These are phyloP conservation scores for Marasmius sp. DNA, from an alignment of 1,284 basidiomycete genomes.

Conservation along the genomic window DNA sequence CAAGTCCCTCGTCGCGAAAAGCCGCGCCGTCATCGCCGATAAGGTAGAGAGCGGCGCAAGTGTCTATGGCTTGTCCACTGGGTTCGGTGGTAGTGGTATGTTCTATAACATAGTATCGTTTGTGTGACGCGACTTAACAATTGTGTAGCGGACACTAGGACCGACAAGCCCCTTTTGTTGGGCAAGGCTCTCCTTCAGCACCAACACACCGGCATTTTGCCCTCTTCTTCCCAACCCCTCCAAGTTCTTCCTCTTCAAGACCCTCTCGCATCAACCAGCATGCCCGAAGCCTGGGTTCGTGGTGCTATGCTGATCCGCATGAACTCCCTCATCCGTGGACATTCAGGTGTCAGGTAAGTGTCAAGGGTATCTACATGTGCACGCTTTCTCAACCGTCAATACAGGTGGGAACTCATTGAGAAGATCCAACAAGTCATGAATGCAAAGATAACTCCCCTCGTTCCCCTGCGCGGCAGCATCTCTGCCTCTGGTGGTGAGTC, in stretches of 20 bases:
- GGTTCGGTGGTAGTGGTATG: slow-evolving; percentile 76
- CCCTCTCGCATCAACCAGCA: too few relatives aligned
- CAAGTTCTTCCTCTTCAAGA: too few relatives aligned
- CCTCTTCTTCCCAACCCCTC: too few relatives aligned
- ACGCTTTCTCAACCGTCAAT: neutral
- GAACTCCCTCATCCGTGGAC: slow-evolving; percentile 86
- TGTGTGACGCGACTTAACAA: too few relatives aligned
- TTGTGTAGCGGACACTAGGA: too few relatives aligned
- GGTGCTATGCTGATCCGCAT: slow-evolving; percentile 85
- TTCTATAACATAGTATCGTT: neutral
- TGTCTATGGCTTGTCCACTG: slow-evolving; percentile 83
- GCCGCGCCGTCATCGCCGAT: slow-evolving; percentile 60
- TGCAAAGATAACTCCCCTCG: slow-evolving; percentile 76
- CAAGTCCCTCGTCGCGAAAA: slow-evolving; percentile 52
- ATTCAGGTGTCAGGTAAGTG: slow-evolving; percentile 70
- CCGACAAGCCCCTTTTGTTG: too few relatives aligned
- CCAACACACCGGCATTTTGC: too few relatives aligned
- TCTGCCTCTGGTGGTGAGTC: slow-evolving; percentile 74
- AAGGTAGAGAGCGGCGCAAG: slow-evolving; percentile 69
- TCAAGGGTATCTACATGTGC: neutral
- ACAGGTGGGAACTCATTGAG: slow-evolving; percentile 68
- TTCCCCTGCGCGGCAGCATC: slow-evolving; percentile 80
- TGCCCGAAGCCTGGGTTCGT: neutral
- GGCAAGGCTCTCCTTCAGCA: too few relatives aligned
- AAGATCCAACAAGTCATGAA: slow-evolving; percentile 74